phyloP scores from a whole-genome alignment of 306 rosid species.

The Sicyos edulis region DNA sequence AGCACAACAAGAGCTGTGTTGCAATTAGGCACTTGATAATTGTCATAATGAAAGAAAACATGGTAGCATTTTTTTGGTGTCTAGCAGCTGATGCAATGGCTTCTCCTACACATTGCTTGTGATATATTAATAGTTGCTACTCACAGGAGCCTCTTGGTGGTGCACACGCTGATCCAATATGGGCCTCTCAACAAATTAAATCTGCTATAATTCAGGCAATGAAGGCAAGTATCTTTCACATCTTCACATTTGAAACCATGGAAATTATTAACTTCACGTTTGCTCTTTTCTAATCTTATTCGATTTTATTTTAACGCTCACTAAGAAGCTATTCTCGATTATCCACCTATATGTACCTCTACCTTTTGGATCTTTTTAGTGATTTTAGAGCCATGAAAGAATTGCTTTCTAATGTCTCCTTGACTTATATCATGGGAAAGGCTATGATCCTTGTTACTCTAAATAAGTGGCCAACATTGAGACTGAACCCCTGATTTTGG shows the following conservation, averaged over 20 bases:
- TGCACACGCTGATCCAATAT: constrained; percentile 51
- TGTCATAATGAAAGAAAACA: not conserved
- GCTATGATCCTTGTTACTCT: too few species aligned
- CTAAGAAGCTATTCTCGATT: too few species aligned
- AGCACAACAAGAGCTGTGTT: not conserved
- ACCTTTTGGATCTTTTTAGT: not conserved
- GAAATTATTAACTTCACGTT: not conserved
- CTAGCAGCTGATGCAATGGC: not conserved
- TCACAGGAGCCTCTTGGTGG: constrained; percentile 39
- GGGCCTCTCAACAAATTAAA: constrained; percentile 63
- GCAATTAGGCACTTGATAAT: not conserved
- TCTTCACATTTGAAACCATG: not conserved
- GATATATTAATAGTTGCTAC: too few species aligned
- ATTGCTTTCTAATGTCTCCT: too few species aligned
- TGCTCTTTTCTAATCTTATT: too few species aligned
- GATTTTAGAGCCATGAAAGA: not conserved
- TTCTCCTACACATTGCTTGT: not conserved
- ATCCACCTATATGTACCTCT: too few species aligned
- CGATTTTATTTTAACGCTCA: too few species aligned
- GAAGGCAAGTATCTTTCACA: constrained; percentile 31
- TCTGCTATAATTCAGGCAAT: constrained; percentile 38
- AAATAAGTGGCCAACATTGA: too few species aligned
- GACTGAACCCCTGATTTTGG: too few species aligned
- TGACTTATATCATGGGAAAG: too few species aligned
- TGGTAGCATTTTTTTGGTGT: not conserved